A percentile compares a stretch with the other conserved stretches of the same genome.
Evolutionary conservation across 495 filamentous ascomycete species (phyloP).

Genomic region (Lentithecium fluviatile): DNA sequence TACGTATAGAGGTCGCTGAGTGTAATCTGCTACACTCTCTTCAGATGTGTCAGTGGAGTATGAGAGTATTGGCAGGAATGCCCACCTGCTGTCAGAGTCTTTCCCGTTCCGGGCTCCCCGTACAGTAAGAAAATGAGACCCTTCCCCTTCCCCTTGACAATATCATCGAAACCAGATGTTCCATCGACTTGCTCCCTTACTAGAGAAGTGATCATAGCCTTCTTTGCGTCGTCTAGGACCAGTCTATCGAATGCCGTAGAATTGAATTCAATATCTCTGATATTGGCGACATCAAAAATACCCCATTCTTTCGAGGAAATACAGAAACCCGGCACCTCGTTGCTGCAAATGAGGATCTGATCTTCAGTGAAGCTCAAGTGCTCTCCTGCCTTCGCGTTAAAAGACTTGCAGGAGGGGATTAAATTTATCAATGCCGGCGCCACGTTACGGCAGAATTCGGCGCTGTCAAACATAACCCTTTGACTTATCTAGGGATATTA

Average conservation of each 20-base stretch:
- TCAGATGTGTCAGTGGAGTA: neutral
- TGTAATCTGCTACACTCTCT: conserved; percentile 25
- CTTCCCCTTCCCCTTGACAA: conserved; percentile 19
- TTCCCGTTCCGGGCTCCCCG: conserved; percentile 20
- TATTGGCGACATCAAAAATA: neutral
- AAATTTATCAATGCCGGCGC: neutral
- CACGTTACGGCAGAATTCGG: neutral
- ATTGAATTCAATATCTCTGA: neutral
- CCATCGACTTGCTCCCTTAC: neutral
- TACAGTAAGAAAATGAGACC: conserved; percentile 22
- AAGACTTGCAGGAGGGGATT: neutral
- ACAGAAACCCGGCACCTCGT: neutral
- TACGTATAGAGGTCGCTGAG: conserved; percentile 20
- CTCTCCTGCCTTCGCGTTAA: neutral
- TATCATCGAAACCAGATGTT: neutral
- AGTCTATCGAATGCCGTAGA: neutral
- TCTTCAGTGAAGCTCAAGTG: neutral
- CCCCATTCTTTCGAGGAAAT: neutral
- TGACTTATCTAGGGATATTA: neutral
- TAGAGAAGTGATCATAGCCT: neutral
- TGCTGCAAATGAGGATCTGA: neutral
- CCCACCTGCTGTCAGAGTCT: conserved; percentile 21
- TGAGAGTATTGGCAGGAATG: neutral
- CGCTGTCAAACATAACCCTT: neutral
- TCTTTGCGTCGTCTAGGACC: conserved; percentile 1